Base-by-base conservation (phyloP, 2,329 filamentous ascomycete species). In the Pseudofabraea citricarpa region DNA sequence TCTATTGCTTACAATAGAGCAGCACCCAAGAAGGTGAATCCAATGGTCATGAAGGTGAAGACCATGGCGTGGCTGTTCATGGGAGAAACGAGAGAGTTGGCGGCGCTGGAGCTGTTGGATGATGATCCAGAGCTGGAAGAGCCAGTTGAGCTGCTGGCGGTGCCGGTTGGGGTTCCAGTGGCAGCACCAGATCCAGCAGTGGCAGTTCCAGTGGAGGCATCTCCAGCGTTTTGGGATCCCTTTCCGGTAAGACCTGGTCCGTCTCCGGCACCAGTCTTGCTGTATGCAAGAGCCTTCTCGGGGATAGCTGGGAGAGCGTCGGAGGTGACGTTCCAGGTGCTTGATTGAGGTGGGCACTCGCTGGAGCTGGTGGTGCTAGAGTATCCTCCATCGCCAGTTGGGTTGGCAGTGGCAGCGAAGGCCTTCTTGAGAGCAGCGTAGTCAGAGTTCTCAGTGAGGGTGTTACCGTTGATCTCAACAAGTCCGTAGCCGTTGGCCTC, bases 401-500 rank as follows among this genome's bases (percentile, higher is more conserved):
- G 73, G 49, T 64, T 56, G 21, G 63, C 57, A 48, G 66, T 68
- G 38, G 63, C 60, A 2, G 57, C 48, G 46, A 71, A 65, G 24
- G 67, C 66, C 20, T 51, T 52, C 63, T 70, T 64, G 45, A 77
- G 66, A 41, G 66, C 64, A 6, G 53, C 56, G 62, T 71, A 78
- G 56, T 76, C 72, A 26, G 49, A 39, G 29, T 61, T 58, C 36
- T 67, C 64, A 21, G 62, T 63, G 35, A 69, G 63, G 33, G 57
- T 62, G 47, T 63, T 66, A 37, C 47, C 45, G 18, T 58, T 24
- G 26, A 44, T 44, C 12, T 12, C 22, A 13, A 44, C 42, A 22
- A 37, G 35, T 51, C 90, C 91, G 66, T 81, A 95, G 37, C 81
- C 73, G 68, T 83, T 87, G 46, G 74, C 73, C 66, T 91, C 87